Conservation (phyloP, 2,329 filamentous ascomycete species). For the Fusarium marasasianum region DNA sequence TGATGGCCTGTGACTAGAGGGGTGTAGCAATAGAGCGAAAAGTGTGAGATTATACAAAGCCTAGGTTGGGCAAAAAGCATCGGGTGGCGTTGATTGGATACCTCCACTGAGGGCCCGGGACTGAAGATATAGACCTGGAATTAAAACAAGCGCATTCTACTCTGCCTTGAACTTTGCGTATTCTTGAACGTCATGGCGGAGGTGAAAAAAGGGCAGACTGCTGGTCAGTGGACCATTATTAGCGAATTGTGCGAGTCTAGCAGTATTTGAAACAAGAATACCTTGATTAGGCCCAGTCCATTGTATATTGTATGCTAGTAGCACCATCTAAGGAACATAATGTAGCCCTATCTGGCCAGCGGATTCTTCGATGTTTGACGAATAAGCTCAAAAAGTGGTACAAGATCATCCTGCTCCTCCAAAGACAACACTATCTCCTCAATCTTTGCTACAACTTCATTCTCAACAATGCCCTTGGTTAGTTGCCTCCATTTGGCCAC, state of each 20-base stretch:
- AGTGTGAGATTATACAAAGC: constrained; percentile 28
- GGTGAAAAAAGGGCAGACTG: background rate
- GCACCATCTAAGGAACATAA: background rate
- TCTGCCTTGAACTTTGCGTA: background rate
- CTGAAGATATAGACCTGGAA: background rate
- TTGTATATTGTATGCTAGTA: background rate
- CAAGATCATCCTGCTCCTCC: background rate
- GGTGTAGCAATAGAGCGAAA: background rate
- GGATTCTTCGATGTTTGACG: background rate
- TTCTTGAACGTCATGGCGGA: too few relatives aligned
- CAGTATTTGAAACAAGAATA: background rate
- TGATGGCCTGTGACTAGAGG: background rate
- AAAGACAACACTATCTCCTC: background rate
- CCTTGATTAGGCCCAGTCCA: too few relatives aligned
- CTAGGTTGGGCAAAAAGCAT: constrained; percentile 15
- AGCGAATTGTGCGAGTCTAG: background rate
- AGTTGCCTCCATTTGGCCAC: background rate
- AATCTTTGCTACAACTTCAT: background rate
- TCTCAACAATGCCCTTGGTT: background rate
- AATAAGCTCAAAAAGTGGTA: background rate
- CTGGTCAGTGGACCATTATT: background rate
- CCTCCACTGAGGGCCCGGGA: constrained; percentile 8
- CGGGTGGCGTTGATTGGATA: constrained; percentile 36
- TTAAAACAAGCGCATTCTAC: background rate
- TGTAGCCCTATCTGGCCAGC: background rate